Conservation (phyloP, 345 rosid species). For the Populus deltoides region DNA sequence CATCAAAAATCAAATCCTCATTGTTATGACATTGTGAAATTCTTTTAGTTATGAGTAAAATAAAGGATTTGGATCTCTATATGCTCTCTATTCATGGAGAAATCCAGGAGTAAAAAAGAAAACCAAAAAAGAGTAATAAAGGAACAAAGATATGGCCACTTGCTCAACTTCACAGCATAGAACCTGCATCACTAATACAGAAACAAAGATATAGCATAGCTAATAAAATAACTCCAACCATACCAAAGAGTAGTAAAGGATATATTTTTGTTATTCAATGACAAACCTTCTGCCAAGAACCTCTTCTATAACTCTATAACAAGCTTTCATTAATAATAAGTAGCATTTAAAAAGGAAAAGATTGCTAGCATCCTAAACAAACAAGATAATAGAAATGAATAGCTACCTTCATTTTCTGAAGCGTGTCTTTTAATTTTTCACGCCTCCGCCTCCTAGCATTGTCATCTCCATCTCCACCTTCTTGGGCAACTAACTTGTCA, state of each 20-base stretch:
- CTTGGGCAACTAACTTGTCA: slow-evolving; percentile 77
- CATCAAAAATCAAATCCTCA: not conserved
- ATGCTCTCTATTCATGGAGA: not conserved
- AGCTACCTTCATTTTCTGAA: slow-evolving; percentile 73
- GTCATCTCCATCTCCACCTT: slow-evolving; percentile 87
- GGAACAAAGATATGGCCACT: not conserved
- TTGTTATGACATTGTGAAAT: not conserved
- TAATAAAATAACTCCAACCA: no score
- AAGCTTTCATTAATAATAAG: not conserved
- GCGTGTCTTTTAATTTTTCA: slow-evolving; percentile 72
- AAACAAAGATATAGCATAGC: no score
- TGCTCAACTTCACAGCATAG: not conserved
- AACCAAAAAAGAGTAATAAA: not conserved
- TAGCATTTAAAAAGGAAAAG: not conserved
- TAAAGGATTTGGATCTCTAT: not conserved
- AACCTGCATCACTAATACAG: no score
- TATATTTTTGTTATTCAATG: not conserved
- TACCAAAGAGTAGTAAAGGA: no score
- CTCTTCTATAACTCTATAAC: not conserved
- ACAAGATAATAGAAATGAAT: not conserved
- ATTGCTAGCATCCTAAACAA: not conserved
- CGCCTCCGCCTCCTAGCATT: slow-evolving; percentile 76
- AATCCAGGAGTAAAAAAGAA: not conserved
- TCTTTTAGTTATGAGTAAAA: not conserved
- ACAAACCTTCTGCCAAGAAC: not conserved